phyloP scores from a whole-genome alignment of 106 monocot species.

The Agapanthus africanus region DNA sequence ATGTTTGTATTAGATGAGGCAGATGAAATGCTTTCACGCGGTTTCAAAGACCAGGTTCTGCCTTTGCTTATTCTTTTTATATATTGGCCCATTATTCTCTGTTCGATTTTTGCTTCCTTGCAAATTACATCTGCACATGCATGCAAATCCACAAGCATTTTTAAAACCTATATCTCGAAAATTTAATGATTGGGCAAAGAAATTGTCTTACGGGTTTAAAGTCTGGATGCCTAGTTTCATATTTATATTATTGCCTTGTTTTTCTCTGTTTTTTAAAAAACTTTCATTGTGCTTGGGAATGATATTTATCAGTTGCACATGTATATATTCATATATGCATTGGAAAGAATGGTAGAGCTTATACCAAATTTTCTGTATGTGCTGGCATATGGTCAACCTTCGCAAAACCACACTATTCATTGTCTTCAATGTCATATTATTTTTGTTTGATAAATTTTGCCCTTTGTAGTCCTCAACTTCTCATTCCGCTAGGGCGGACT shows the following conservation, averaged over 20 bases:
- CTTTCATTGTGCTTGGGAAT: neutral
- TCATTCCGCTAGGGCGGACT: too few species aligned
- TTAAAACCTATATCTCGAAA: too few species aligned
- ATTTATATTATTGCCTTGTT: neutral
- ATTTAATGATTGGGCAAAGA: conserved; percentile 33
- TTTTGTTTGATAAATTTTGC: too few species aligned
- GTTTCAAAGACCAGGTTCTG: conserved; percentile 43
- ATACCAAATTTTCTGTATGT: neutral
- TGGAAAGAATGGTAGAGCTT: neutral
- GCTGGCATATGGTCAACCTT: neutral
- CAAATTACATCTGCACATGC: too few species aligned
- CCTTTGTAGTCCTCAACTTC: too few species aligned
- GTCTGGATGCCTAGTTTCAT: conserved; percentile 14
- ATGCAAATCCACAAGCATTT: too few species aligned
- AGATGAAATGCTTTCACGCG: conserved; percentile 46
- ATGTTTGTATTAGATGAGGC: conserved; percentile 48
- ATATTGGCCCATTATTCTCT: neutral
- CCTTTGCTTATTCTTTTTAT: neutral
- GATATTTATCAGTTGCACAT: neutral
- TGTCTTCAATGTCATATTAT: neutral
- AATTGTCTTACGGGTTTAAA: conserved; percentile 32
- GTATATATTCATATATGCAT: neutral
- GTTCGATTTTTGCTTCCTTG: neutral
- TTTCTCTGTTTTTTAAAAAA: neutral
- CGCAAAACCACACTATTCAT: neutral